Evolutionary conservation across 305 asterid species (phyloP), one percentile per base, ranked within the genome.

Genomic region (Euphrasia arctica): DNA sequence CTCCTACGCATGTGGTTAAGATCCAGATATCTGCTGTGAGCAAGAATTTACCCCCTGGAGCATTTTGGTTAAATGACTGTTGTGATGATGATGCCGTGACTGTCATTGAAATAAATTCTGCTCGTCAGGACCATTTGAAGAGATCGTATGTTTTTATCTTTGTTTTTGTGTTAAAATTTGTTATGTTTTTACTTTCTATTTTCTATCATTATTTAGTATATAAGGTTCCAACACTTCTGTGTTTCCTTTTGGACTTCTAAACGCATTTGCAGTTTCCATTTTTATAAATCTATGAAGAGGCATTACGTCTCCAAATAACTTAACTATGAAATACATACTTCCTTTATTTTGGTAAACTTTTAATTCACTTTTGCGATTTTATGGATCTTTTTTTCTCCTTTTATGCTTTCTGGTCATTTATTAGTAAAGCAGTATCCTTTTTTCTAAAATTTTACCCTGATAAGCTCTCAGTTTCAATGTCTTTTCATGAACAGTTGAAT

Each of bases 41-140:
- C 47, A 93, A 88, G 83, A 90, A 93, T 76, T 84, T 93, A 71
- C 99, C 99, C 0, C 73, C 77, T 60, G 97, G 99, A 60, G 81
- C 80, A 49, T 93, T 93, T 82, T 93, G 97, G 99, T 78, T 73
- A 41, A 77, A 75, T 13, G 86, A 85, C 68, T 85, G 63, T 63
- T 71, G 64, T 18, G 22, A 18, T 72, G 41, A 70, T 48, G 67
- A 73, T 78, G 25, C 74, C 61, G 72, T 70, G 14, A 71, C 71
- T 29, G 63, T 90, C 74, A 66, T 90, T 69, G 96, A 83, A 80
- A 79, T 93, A 67, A 77, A 75, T 78, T 73, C 95, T 77, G 95
- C 98, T 64, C 80, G 70, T 65, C 94, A 73, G 77, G 93, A 93
- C 79, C 73, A 78, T 70, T 73, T 73, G 42, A 78, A 79, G 59